Evolutionary conservation across 345 rosid genomes (phyloP), one percentile per base, ranked within the genome.

Genomic region (Aquilaria yunnanensis): DNA sequence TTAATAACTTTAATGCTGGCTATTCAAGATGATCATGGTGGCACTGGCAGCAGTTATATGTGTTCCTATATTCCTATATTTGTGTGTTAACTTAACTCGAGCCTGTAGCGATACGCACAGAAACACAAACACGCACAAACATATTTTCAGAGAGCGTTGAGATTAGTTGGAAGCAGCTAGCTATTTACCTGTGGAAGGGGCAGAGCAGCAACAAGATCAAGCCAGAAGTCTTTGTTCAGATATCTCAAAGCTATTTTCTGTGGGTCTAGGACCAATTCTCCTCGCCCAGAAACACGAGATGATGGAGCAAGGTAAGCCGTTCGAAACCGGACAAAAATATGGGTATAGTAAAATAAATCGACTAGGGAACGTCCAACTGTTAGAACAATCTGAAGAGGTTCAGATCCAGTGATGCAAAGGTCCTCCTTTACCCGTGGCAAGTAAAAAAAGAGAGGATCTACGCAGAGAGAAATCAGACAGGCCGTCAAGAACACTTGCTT

Each of bases 261-360:
- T 60, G 78, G 72, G 56, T 83, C 76, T 11, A 83, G 45, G 10
- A 79, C 83, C 43, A 85, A 77, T 70, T 85, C 92, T 31, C 88
- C 92, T 78, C 88, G 73, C 49, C 88, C 88, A 48, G 79, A 72
- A 3, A 83, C 86, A 10, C 86, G 81, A 61, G 88, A 83, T n/a
- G 88, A 79, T 43, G 88, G 86, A 71, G 82, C 86, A 10, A 83
- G 72, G 59, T 75, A 81, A 66, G 88, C 86, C 6, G 84, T 85
- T 47, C 75, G 78, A 63, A 81, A 79, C 47, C 72, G 68, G 64
- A 86, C 33, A 31, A 75, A 71, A 29, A 83, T 74, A 62, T 76
- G 80, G 51, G 75, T 51, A 1, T 69, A n/a, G 74, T 81, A 86
- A 57, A 81, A 83, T 51, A 56, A 64, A 68, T 83, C 92, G 10